Percentiles rank a stretch among this genome's conserved stretches.
These are phyloP conservation scores for Xylariaceae sp. DNA, from an alignment of 2,329 filamentous ascomycete genomes.

Conservation along the genomic window DNA sequence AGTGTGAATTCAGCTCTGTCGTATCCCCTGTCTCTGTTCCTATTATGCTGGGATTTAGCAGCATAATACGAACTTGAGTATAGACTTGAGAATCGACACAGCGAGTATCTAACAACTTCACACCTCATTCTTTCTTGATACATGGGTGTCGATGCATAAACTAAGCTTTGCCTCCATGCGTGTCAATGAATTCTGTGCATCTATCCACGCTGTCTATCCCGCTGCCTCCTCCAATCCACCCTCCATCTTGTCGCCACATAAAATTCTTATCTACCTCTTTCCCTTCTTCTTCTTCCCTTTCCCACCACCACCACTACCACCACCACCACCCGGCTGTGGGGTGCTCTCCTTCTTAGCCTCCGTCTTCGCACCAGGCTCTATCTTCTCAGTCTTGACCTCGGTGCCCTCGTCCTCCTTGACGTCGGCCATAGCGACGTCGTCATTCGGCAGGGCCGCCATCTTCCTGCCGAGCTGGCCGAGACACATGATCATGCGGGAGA, in stretches of 20 bases:
- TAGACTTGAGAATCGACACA: too few species aligned
- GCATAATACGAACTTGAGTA: too few species aligned
- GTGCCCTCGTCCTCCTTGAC: slow-evolving; percentile 29
- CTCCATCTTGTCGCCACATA: neutral
- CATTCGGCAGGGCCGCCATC: slow-evolving; percentile 54
- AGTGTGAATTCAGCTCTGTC: too few species aligned
- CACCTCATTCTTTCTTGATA: too few species aligned
- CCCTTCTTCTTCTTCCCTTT: slow-evolving; percentile 70
- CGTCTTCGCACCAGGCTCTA: slow-evolving; percentile 16
- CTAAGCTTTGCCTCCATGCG: too few species aligned
- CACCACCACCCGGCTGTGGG: slow-evolving; percentile 27
- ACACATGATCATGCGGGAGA: slow-evolving; percentile 73
- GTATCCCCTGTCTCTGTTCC: too few species aligned
- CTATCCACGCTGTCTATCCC: too few species aligned
- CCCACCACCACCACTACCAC: slow-evolving; percentile 41
- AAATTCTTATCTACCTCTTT: slow-evolving; percentile 50
- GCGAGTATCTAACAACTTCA: too few species aligned
- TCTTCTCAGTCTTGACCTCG: slow-evolving; percentile 29
- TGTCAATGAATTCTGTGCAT: too few species aligned
- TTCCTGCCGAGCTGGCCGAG: slow-evolving; percentile 71
- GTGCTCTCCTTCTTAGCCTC: neutral
- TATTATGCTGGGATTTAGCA: too few species aligned
- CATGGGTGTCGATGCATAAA: too few species aligned
- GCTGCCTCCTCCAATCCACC: neutral
- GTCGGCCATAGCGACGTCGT: slow-evolving; percentile 42